These are phyloP conservation scores for Pseudisothecium myosuroides DNA, from an alignment of 225 moss, liverwort and hornwort genomes.

Conservation along the genomic window DNA sequence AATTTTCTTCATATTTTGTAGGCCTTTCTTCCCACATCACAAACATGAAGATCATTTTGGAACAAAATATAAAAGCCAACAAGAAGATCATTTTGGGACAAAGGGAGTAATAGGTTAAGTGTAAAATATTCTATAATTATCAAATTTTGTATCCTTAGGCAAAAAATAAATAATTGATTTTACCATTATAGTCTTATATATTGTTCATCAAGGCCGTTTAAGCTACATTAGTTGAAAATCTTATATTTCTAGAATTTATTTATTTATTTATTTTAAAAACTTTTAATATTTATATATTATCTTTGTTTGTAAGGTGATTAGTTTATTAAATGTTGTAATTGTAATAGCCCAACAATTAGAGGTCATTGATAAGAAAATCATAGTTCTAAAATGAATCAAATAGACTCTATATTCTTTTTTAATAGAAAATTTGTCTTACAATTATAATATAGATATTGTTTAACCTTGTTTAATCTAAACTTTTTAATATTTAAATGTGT, in stretches of 20 bases:
- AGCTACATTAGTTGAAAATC: not conserved
- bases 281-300: too few species aligned
- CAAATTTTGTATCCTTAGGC: too few species aligned
- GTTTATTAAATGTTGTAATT: not conserved
- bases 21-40: too few species aligned
- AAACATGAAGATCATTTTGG: too few species aligned
- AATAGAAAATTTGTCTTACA: not conserved
- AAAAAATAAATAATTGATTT: too few species aligned
- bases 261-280: accelerated
- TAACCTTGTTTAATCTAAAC: not conserved
- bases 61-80: too few species aligned
- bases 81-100: too few species aligned
- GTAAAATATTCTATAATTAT: too few species aligned
- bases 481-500: not conserved
- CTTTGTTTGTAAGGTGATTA: too few species aligned
- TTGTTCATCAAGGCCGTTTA: not conserved
- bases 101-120: too few species aligned
- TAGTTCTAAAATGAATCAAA: not conserved
- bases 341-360: not conserved
- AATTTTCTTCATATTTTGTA: too few species aligned
- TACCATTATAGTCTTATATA: too few species aligned
- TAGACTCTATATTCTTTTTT: not conserved
- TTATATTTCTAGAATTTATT: not conserved
- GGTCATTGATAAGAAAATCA: not conserved
- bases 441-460: not conserved